Conservation (phyloP, 352 stramenopile species). For the Globisporangium orthogonon region DNA sequence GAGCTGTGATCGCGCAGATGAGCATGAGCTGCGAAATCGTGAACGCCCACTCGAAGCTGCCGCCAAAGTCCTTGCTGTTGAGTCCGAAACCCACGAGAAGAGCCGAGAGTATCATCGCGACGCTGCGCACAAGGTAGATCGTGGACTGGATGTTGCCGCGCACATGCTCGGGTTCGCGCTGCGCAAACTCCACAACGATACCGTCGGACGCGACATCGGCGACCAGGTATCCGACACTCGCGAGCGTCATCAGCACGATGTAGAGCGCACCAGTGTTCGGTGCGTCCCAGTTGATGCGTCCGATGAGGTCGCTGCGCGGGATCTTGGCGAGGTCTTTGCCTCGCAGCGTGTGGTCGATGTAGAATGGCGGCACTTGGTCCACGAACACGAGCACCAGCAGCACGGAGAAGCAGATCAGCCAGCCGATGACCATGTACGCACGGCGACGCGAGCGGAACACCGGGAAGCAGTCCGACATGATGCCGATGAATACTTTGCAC, state of each 20-base stretch:
- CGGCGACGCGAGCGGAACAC: constrained; percentile 45
- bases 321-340: too few species aligned
- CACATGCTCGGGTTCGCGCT: constrained; percentile 46
- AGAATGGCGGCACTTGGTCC: constrained; percentile 29
- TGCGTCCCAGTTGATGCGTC: constrained; percentile 25
- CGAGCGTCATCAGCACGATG: constrained; percentile 63
- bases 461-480: constrained; percentile 53
- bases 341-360: constrained; percentile 26
- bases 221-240: constrained; percentile 82
- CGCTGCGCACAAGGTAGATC: constrained; percentile 33
- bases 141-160: constrained; percentile 56
- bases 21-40: constrained; percentile 32
- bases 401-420: constrained; percentile 17
- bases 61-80: constrained; percentile 33
- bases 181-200: constrained; percentile 63
- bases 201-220: constrained; percentile 82
- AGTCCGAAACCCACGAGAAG: constrained; percentile 45
- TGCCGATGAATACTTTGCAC: constrained; percentile 53
- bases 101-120: constrained; percentile 38
- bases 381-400: constrained; percentile 22
- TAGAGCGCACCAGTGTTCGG: constrained; percentile 42
- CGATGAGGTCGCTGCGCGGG: too few species aligned
- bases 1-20: constrained; percentile 24
- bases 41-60: constrained; percentile 38
- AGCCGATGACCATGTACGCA: constrained; percentile 54